Percentiles rank a stretch among this genome's conserved stretches.
Evolutionary conservation across 805 yeast genomes (phyloP).

Genomic region (Isabelozyma pseudorhagii): DNA sequence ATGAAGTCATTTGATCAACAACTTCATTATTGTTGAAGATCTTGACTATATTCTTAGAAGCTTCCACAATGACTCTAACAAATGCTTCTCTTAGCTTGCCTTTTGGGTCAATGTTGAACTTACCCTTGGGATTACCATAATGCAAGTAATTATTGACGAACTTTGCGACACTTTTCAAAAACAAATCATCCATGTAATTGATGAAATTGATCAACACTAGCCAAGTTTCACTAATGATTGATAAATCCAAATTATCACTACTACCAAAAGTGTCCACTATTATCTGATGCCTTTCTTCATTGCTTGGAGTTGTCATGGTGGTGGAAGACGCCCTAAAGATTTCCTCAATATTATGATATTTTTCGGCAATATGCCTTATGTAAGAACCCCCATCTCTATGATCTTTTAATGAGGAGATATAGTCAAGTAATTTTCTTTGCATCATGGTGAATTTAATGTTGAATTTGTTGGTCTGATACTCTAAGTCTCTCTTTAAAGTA

Average conservation of each 20-base stretch:
- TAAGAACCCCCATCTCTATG: constrained; percentile 33
- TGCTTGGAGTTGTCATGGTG: constrained; percentile 14
- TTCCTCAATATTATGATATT: constrained; percentile 34
- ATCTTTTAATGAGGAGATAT: constrained; percentile 28
- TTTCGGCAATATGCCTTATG: constrained; percentile 35
- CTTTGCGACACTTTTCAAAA: constrained; percentile 25
- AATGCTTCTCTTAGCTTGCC: constrained; percentile 25
- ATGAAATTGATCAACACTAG: constrained; percentile 35
- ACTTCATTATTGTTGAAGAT: constrained; percentile 26
- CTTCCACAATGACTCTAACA: constrained; percentile 20
- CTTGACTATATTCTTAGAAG: constrained; percentile 20
- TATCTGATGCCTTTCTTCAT: constrained; percentile 22
- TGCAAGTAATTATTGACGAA: constrained; percentile 38
- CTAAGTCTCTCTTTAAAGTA: constrained; percentile 28
- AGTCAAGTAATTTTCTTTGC: constrained; percentile 36
- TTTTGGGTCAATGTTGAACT: constrained; percentile 25
- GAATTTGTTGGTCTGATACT: constrained; percentile 33
- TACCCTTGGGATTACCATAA: constrained; percentile 19
- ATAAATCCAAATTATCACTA: constrained; percentile 38
- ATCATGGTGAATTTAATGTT: constrained; percentile 31
- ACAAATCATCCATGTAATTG: constrained; percentile 28
- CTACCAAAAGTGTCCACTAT: constrained; percentile 32
- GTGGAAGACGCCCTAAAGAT: constrained; percentile 28
- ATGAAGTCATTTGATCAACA: constrained; percentile 31
- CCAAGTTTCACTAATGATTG: constrained; percentile 44